Percentiles rank a stretch among this genome's conserved stretches.
phyloP scores from a whole-genome alignment of 352 stramenopile genomes.

The Phytophthora idaei region DNA sequence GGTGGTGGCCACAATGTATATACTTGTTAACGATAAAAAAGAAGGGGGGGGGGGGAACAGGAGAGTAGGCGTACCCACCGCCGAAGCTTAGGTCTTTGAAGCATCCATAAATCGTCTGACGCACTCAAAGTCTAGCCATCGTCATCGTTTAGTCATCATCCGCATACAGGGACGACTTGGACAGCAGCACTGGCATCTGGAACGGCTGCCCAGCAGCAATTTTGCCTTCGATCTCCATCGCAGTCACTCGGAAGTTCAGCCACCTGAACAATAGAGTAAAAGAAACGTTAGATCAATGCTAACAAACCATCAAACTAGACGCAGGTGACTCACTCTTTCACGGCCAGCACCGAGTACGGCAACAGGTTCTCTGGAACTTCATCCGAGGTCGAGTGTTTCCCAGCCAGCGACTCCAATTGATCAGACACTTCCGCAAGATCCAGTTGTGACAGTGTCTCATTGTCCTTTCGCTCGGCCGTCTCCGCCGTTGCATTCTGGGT shows the following conservation, averaged over 20 bases:
- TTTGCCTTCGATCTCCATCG: conserved; percentile 86
- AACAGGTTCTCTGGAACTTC: conserved; percentile 70
- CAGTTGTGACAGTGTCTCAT: conserved; percentile 73
- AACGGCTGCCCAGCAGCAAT: conserved; percentile 80
- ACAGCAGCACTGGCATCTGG: conserved; percentile 84
- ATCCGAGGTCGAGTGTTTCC: conserved; percentile 74
- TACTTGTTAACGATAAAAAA: conserved; percentile 28
- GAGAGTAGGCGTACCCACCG: conserved; percentile 10
- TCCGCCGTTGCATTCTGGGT: conserved; percentile 85
- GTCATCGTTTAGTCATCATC: conserved; percentile 72
- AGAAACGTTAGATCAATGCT: conserved; percentile 20
- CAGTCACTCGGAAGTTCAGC: conserved; percentile 86
- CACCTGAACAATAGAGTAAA: conserved; percentile 49
- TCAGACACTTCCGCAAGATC: conserved; percentile 77
- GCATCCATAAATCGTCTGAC: conserved; percentile 3
- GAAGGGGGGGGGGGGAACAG: no score
- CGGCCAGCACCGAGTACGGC: conserved; percentile 80
- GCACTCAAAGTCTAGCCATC: conserved; percentile 4
- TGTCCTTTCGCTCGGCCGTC: conserved; percentile 76
- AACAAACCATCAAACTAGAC: neutral
- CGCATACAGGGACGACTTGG: conserved; percentile 87
- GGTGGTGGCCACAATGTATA: conserved; percentile 16
- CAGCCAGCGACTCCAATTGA: conserved; percentile 81
- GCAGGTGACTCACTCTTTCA: conserved; percentile 83
- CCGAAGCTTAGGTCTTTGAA: conserved; percentile 2